Base-by-base conservation (phyloP, 805 yeast genomes). In the Scheffersomyces coipomensis region DNA sequence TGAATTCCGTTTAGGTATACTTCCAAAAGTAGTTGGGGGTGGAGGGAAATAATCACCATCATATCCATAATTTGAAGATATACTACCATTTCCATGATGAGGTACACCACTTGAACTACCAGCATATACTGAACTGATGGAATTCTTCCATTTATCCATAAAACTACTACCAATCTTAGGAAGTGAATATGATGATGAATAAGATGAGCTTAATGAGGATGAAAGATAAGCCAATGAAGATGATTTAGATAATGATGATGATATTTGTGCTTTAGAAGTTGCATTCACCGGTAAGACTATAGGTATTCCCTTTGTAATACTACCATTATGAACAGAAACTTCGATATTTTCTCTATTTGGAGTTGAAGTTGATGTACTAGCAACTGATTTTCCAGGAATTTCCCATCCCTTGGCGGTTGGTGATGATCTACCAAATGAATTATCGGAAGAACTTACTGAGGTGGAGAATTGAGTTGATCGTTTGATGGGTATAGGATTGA, bases 341-440 rank as follows among this genome's bases (percentile, higher is more conserved):
- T 46, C 34, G 6, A 53, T 47, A 3, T 49, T 27, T 10, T 53
- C 50, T 4, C 46, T 38, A 16, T 42, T 37, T 15, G 53, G 44
- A 6, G 47, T 47, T 9, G 43, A 38, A 5, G 55, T 46, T 5
- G 62, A 45, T n/a, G 55, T 45, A 35, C 58, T 50, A 5, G 64
- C 58, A 11, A 53, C 38, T n/a, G 70, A 50, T 42, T 68, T 67
- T 12, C 53, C 53, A 1, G 73, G 71, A 12, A 74, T 70, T 39
- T 70, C 77, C 79, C 79, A 75, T 2, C 78, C 78, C 45, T 62
- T 64, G 1, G 40, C 38, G 2, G 70, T 61, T 1, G 66, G 54
- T 3, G 50, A 43, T 0, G 71, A 62, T 5, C 40, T 32, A 12
- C 42, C 40, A 22, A 47, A 48, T 8, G 58, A 55, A 39, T 53